Conservation (phyloP, 345 rosid genomes). For the Lepidium africanum region DNA sequence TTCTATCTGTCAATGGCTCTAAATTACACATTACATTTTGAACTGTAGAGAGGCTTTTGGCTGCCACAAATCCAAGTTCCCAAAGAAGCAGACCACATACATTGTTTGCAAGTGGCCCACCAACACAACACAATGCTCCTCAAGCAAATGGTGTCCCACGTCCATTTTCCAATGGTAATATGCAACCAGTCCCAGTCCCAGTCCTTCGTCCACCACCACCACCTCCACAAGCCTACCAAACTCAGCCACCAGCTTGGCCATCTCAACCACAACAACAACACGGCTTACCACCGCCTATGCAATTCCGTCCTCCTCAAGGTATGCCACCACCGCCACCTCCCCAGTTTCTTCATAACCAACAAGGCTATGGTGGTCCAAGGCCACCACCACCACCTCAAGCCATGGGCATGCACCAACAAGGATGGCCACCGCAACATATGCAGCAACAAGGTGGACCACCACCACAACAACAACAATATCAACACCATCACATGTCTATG, state of each 20-base stretch:
- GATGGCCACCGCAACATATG: constrained; percentile 52
- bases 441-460: constrained; percentile 37
- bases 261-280: constrained; percentile 54
- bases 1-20: not conserved
- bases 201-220: constrained; percentile 71
- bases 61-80: constrained; percentile 78
- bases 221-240: constrained; percentile 49
- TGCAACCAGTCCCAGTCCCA: constrained; percentile 44
- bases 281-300: constrained; percentile 72
- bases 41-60: constrained; percentile 86
- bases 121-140: constrained; percentile 41
- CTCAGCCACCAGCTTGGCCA: constrained; percentile 64
- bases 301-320: constrained; percentile 60
- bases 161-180: constrained; percentile 56
- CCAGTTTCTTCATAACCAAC: constrained; percentile 24
- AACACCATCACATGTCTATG: constrained; percentile 71
- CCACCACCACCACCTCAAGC: constrained; percentile 78
- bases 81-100: constrained; percentile 96
- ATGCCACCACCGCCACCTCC: constrained; percentile 69
- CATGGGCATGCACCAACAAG: constrained; percentile 68
- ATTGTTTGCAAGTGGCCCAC: constrained; percentile 88
- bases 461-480: constrained; percentile 54
- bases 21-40: not conserved
- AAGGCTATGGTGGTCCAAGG: constrained; percentile 32
- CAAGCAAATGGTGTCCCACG: constrained; percentile 72